phyloP scores from a whole-genome alignment of 1,284 basidiomycete species.

The Afroboletus lepidellus region DNA sequence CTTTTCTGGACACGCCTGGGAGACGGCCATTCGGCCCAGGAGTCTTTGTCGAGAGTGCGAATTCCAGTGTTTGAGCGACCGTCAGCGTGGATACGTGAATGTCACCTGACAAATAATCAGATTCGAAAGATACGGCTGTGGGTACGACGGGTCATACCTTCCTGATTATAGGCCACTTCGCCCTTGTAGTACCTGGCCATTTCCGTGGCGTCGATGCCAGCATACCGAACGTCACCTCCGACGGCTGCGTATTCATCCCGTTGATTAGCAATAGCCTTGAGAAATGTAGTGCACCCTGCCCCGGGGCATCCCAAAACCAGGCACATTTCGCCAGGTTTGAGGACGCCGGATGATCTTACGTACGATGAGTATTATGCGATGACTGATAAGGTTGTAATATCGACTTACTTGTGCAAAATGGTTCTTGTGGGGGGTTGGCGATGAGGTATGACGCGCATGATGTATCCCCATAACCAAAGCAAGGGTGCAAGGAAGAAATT shows the following conservation, averaged over 20 bases:
- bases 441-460: slow-evolving; percentile 59
- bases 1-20: slow-evolving; percentile 57
- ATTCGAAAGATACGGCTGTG: neutral
- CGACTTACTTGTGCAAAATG: slow-evolving; percentile 65
- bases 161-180: slow-evolving; percentile 84
- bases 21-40: slow-evolving; percentile 72
- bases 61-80: slow-evolving; percentile 67
- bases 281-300: slow-evolving; percentile 77
- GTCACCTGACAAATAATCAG: slow-evolving; percentile 47
- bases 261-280: slow-evolving; percentile 76
- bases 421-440: slow-evolving; percentile 51
- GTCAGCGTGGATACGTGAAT: slow-evolving; percentile 77
- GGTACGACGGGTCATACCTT: slow-evolving; percentile 42
- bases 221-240: slow-evolving; percentile 70
- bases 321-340: slow-evolving; percentile 43
- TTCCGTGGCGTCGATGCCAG: slow-evolving; percentile 64
- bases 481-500: slow-evolving; percentile 58
- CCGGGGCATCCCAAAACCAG: slow-evolving; percentile 84
- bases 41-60: slow-evolving; percentile 67
- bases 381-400: neutral
- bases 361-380: slow-evolving; percentile 22
- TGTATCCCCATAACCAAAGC: slow-evolving; percentile 45
- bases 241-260: slow-evolving; percentile 60
- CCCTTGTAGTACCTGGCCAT: slow-evolving; percentile 73
- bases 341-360: slow-evolving; percentile 66